Evolutionary conservation across 2,329 filamentous ascomycete genomes (phyloP).

Genomic region (Domatiomyces globalis): DNA sequence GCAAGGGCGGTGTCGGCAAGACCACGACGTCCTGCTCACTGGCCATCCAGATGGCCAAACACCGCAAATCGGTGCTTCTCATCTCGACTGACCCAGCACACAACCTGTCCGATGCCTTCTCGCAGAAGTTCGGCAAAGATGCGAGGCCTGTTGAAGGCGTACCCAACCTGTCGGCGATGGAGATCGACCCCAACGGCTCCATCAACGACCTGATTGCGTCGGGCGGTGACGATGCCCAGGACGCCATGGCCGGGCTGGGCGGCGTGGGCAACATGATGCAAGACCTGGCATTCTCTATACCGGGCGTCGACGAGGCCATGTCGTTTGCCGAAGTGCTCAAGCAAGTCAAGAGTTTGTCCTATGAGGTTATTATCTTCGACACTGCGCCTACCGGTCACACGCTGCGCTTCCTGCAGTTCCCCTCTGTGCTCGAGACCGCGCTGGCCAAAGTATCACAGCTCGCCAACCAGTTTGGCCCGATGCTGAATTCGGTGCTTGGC

Average conservation of each 20-base stretch:
- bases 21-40: slow-evolving; percentile 98
- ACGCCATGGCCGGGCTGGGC: slow-evolving; percentile 53
- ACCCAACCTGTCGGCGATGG: slow-evolving; percentile 90
- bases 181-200: slow-evolving; percentile 95
- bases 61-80: slow-evolving; percentile 86
- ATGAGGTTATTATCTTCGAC: slow-evolving; percentile 98
- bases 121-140: slow-evolving; percentile 98
- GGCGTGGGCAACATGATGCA: slow-evolving; percentile 94
- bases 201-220: slow-evolving; percentile 86
- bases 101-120: slow-evolving; percentile 95
- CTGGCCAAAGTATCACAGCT: slow-evolving; percentile 94
- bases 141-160: slow-evolving; percentile 85
- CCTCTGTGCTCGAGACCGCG: slow-evolving; percentile 93
- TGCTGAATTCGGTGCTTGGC: slow-evolving; percentile 86
- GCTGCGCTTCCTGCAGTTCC: slow-evolving; percentile 95
- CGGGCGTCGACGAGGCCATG: slow-evolving; percentile 98
- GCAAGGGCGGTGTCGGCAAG: slow-evolving; percentile 96
- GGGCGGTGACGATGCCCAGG: slow-evolving; percentile 55
- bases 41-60: slow-evolving; percentile 90
- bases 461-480: slow-evolving; percentile 84
- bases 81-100: slow-evolving; percentile 98
- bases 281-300: slow-evolving; percentile 92
- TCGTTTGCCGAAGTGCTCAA: slow-evolving; percentile 98
- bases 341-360: slow-evolving; percentile 96
- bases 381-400: slow-evolving; percentile 97